Evolutionary conservation across 176 grass and related monocot species (phyloP).

Genomic region (Otatea glauca): DNA sequence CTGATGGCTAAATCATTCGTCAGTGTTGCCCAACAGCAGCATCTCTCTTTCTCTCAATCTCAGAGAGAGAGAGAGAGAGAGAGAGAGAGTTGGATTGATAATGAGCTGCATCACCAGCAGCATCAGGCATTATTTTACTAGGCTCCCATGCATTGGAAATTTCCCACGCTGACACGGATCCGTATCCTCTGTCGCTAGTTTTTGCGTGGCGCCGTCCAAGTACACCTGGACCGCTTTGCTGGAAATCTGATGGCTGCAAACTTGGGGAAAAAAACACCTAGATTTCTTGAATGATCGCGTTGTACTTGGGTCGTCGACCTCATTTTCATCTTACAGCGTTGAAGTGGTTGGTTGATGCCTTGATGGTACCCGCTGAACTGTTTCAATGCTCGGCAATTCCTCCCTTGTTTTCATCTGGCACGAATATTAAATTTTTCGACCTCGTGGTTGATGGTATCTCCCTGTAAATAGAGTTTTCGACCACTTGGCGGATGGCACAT

Average conservation of each 20-base stretch:
- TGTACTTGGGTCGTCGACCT: background rate
- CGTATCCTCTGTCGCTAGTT: background rate
- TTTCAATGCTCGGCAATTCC: too few relatives aligned
- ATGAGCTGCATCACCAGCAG: background rate
- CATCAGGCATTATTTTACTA: slow-evolving; percentile 19
- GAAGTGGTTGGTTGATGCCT: background rate
- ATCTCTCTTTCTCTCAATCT: background rate
- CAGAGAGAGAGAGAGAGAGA: background rate
- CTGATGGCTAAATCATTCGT: background rate
- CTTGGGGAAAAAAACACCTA: too few relatives aligned
- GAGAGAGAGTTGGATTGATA: background rate
- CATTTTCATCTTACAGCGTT: background rate
- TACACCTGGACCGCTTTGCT: background rate
- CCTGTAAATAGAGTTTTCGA: too few relatives aligned
- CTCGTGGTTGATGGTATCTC: background rate
- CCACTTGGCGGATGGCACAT: too few relatives aligned
- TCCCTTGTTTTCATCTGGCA: too few relatives aligned
- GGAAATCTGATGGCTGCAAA: too few relatives aligned
- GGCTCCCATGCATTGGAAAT: background rate
- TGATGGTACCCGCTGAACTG: too few relatives aligned
- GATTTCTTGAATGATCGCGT: too few relatives aligned
- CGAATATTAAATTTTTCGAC: too few relatives aligned
- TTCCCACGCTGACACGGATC: background rate
- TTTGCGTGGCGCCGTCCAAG: background rate
- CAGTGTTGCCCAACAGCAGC: background rate